These are phyloP conservation scores for Dactylorhiza incarnata DNA, from an alignment of 106 monocot species.

Conservation along the genomic window DNA sequence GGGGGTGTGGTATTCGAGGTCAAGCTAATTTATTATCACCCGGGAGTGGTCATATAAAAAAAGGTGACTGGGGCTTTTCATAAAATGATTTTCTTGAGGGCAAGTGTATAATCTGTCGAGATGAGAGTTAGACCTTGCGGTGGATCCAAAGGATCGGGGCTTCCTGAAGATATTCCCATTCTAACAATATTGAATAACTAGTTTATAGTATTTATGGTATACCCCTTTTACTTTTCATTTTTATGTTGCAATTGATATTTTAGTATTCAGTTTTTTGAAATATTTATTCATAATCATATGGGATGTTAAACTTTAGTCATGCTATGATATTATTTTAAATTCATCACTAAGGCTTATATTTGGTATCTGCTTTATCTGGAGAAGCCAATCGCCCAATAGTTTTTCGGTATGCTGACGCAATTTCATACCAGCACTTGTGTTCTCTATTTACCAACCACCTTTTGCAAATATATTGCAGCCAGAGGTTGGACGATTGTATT, in stretches of 20 bases:
- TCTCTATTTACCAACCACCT: background rate
- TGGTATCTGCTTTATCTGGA: background rate
- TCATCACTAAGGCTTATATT: background rate
- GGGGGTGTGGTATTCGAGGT: too few relatives aligned
- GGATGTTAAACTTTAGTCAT: background rate
- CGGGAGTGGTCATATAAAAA: too few relatives aligned
- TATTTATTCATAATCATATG: background rate
- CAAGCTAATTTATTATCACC: too few relatives aligned
- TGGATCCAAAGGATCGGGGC: too few relatives aligned
- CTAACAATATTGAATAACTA: background rate
- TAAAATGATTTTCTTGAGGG: too few relatives aligned
- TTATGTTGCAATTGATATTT: background rate
- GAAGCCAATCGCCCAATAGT: background rate
- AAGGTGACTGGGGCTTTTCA: too few relatives aligned
- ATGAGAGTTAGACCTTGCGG: too few relatives aligned
- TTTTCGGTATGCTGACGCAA: background rate
- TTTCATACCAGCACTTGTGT: background rate
- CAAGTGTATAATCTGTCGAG: too few relatives aligned
- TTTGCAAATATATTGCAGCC: slow-evolving; percentile 32
- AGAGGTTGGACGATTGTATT: slow-evolving; percentile 58
- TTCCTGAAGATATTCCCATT: too few relatives aligned
- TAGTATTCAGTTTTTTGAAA: background rate
- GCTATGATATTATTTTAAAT: background rate
- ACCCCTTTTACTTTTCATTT: background rate
- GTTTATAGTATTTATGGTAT: background rate